Evolutionary conservation across 371 early-diverging fungal genomes (phyloP).

Genomic region (Mortierella sp.): DNA sequence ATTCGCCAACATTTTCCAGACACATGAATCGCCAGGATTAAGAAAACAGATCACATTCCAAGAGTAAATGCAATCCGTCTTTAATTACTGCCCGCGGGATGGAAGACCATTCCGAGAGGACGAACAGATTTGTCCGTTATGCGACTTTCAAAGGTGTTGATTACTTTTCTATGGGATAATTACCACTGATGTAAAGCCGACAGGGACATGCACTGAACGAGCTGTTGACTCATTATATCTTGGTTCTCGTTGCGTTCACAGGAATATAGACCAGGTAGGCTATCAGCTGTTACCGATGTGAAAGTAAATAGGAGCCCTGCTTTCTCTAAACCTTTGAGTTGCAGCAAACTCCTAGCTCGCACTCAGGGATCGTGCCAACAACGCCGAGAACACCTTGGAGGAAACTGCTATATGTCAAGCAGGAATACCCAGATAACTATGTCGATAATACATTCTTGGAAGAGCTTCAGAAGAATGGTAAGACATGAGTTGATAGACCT

Average conservation of each 20-base stretch:
- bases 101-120: conserved; percentile 49
- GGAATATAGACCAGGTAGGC: conserved; percentile 14
- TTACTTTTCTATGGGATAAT: background rate
- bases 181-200: background rate
- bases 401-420: conserved; percentile 89
- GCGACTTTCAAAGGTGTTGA: conserved; percentile 53
- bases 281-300: background rate
- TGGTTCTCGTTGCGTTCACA: background rate
- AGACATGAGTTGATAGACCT: background rate
- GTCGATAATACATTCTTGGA: conserved; percentile 91
- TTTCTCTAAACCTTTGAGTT: background rate
- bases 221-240: background rate
- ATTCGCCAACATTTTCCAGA: background rate
- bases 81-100: conserved; percentile 56
- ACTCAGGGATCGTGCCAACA: conserved; percentile 8
- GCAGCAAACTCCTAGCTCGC: conserved; percentile 23
- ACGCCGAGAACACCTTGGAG: conserved; percentile 76
- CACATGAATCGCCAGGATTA: conserved; percentile 2
- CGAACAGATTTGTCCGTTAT: conserved; percentile 49
- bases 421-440: conserved; percentile 94
- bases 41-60: background rate
- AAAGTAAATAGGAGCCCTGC: background rate
- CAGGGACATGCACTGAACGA: background rate
- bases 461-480: conserved; percentile 92
- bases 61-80: conserved; percentile 34